Percentiles rank a stretch among this genome's conserved stretches.
Evolutionary conservation across 352 stramenopile genomes (phyloP).

Genomic region (Phytopythium boreale): DNA sequence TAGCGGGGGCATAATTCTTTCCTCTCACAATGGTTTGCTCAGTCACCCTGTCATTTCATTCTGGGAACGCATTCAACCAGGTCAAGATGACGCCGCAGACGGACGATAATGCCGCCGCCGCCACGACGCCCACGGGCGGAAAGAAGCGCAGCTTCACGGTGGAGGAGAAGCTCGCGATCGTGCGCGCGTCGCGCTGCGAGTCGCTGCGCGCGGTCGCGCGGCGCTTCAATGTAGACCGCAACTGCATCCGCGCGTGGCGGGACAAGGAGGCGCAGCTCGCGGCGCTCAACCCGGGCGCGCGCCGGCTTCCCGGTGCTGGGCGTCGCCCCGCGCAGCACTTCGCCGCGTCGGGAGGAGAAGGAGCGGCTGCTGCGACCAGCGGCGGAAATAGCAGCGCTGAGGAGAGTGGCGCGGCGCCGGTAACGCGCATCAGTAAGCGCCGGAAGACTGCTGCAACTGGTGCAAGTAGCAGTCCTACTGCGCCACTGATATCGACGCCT

Average conservation of each 20-base stretch:
- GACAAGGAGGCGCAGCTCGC: conserved; percentile 60
- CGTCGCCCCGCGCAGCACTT: conserved; percentile 21
- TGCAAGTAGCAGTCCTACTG: not conserved
- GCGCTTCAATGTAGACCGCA: conserved; percentile 70
- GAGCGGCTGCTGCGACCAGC: not conserved
- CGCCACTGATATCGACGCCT: not conserved
- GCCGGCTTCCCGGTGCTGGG: conserved; percentile 53
- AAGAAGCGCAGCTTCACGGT: conserved; percentile 82
- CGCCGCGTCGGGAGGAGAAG: not conserved
- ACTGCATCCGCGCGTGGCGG: conserved; percentile 66
- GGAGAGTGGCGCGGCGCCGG: not conserved
- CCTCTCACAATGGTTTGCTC: too few species aligned
- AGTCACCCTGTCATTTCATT: too few species aligned
- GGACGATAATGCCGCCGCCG: not conserved
- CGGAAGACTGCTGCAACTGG: conserved; percentile 10
- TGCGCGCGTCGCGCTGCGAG: conserved; percentile 47
- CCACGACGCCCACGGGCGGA: conserved; percentile 12
- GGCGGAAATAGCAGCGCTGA: not conserved
- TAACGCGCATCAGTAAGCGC: not conserved
- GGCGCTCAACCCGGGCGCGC: conserved; percentile 49
- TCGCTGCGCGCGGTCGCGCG: conserved; percentile 53
- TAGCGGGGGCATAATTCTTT: too few species aligned
- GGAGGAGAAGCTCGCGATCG: conserved; percentile 65
- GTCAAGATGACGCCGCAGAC: not conserved
- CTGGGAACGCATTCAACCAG: not conserved